These are phyloP conservation scores for Saccharomyces cerevisiae DNA, from an alignment of 805 yeast genomes.

Conservation along the genomic window DNA sequence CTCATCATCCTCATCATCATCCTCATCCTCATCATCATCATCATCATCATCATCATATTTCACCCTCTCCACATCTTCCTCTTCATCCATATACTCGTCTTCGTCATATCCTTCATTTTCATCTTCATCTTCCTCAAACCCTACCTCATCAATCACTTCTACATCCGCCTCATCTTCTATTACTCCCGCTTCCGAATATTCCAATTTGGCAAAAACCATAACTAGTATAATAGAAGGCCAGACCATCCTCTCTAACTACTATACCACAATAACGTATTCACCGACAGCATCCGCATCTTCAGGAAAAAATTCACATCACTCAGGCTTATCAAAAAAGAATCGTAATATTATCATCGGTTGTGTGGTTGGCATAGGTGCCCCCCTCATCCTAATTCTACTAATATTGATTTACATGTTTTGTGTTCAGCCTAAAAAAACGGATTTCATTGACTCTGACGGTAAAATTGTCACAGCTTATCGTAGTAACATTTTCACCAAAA, in stretches of 20 bases:
- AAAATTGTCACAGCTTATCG: constrained; percentile 31
- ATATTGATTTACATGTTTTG: constrained; percentile 25
- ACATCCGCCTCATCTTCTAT: constrained; percentile 1
- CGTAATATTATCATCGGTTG: constrained; percentile 57
- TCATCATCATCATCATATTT: background rate
- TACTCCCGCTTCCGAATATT: constrained; percentile 1
- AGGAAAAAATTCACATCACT: constrained; percentile 9
- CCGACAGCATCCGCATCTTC: constrained; percentile 23
- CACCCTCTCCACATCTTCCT: background rate
- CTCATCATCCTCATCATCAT: constrained; percentile 10
- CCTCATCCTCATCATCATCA: constrained; percentile 3
- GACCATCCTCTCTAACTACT: constrained; percentile 28
- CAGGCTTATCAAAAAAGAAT: constrained; percentile 42
- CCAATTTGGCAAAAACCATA: constrained; percentile 9
- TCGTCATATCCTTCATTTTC: background rate
- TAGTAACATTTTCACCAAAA: constrained; percentile 23
- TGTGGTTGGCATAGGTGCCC: constrained; percentile 65
- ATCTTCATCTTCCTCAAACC: background rate
- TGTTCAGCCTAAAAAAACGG: constrained; percentile 25
- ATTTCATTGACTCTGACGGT: constrained; percentile 32
- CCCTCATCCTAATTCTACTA: constrained; percentile 33
- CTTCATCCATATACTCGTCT: background rate
- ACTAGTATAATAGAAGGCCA: constrained; percentile 30
- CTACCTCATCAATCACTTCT: constrained; percentile 3
- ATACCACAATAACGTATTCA: constrained; percentile 27